Percentiles rank a stretch among this genome's conserved stretches.
Conservation (phyloP, 2,329 filamentous ascomycete species). For the Calonectria crousiana region DNA sequence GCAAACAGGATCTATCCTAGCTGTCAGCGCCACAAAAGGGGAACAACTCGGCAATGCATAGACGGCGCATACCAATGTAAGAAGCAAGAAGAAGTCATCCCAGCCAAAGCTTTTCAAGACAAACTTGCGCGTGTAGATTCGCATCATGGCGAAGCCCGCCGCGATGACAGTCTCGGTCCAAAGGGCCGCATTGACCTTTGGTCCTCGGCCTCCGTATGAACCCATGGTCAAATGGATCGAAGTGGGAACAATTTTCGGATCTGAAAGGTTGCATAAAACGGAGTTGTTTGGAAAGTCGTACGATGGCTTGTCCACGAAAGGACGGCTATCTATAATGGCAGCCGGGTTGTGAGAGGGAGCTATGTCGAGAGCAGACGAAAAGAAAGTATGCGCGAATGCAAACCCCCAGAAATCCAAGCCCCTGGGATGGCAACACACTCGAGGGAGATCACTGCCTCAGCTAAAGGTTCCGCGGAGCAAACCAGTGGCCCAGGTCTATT, state of each 20-base stretch:
- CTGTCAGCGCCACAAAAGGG: neutral
- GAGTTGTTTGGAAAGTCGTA: neutral
- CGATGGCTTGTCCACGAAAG: neutral
- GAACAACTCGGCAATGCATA: neutral
- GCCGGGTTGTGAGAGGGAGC: neutral
- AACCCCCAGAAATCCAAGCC: neutral
- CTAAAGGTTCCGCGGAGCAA: neutral
- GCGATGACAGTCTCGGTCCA: constrained; percentile 6
- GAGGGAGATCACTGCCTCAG: neutral
- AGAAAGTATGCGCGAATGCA: neutral
- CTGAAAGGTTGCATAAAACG: neutral
- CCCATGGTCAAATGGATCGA: neutral
- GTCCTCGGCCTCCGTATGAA: constrained; percentile 6
- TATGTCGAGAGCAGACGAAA: neutral
- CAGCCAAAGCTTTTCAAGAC: neutral
- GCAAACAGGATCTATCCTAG: neutral
- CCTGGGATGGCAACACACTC: neutral
- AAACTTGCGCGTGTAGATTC: constrained; percentile 12
- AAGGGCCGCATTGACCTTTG: constrained; percentile 11
- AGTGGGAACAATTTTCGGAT: neutral
- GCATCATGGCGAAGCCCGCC: neutral
- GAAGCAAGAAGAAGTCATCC: constrained; percentile 8
- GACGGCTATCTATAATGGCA: neutral
- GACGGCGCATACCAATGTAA: neutral
- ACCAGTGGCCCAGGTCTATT: neutral